phyloP scores from a whole-genome alignment of 345 rosid species.

The Reutealis trisperma region DNA sequence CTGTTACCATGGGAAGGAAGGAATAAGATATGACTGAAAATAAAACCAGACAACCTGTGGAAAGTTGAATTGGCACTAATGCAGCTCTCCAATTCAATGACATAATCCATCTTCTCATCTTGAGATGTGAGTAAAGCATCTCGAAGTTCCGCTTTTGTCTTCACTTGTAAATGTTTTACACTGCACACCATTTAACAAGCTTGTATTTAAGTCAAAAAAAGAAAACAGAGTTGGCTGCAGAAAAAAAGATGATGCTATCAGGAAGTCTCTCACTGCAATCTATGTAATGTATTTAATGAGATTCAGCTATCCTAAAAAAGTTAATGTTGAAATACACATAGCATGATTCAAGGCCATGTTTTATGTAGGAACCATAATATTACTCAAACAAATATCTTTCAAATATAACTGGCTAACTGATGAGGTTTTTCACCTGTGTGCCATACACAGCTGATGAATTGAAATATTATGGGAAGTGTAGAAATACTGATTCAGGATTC shows the following conservation, averaged over 20 bases:
- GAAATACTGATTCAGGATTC: slow-evolving; percentile 69
- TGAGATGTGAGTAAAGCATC: slow-evolving; percentile 58
- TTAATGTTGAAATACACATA: not conserved
- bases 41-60: slow-evolving; percentile 60
- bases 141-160: slow-evolving; percentile 68
- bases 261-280: not conserved
- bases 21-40: slow-evolving; percentile 9
- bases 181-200: slow-evolving; percentile 44
- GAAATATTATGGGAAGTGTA: slow-evolving; percentile 85
- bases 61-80: slow-evolving; percentile 63
- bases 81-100: slow-evolving; percentile 87
- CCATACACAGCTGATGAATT: slow-evolving; percentile 65
- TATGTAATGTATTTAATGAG: not conserved
- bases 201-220: not conserved
- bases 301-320: not conserved
- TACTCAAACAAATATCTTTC: not conserved
- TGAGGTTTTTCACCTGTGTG: slow-evolving; percentile 69
- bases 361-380: not conserved
- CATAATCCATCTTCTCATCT: slow-evolving; percentile 49
- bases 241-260: not conserved
- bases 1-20: slow-evolving; percentile 5
- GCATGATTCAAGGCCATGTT: not conserved
- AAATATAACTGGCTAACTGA: not conserved
- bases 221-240: not conserved
- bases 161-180: slow-evolving; percentile 64